Evolutionary conservation across 352 stramenopile genomes (phyloP), one percentile per base, ranked within the genome.

Genomic region (Globisporangium iwayamae): DNA sequence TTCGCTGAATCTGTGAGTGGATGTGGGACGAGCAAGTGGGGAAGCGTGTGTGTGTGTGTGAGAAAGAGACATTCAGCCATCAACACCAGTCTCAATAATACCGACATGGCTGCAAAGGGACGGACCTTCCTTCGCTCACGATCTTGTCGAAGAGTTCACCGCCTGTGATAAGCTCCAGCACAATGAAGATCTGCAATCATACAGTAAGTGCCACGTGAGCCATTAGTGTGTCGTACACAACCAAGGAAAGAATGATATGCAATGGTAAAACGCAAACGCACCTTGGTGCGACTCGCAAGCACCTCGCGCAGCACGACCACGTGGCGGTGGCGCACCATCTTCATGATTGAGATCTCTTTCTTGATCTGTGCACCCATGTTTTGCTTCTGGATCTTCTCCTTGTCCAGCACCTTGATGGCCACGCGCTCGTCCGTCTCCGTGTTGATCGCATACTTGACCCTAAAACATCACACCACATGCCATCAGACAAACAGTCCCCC

Each of bases 311-410:
- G 81, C 71, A 94, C 87, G 52, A 95, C 87, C n/a, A 95, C 83
- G 72, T 95, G 85, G 66, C 83, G 85, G 74, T 95, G 85, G 74
- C 87, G 85, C 74, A 95, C 91, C 76, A 98, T 97, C 80, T 98
- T 99, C 95, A 99, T 99, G 66, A 99, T 98, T 11, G 91, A 97
- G 67, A 99, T 99, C 83, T 99, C 97, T 74, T 98, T 98, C 78
- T 99, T 99, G 72, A 99, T 96, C 81, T 99, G 97, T 36, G 93
- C 90, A 16, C 93, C 94, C 94, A 99, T 98, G 78, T 98, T 98
- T 73, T 99, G 94, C 74, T 98, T 98, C 74, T 99, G 94, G 74
- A 99, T 98, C 78, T 98, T 98, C 59, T 98, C 90, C 81, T 99
- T 99, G 75, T 99, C 95, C 64, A 99, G 82, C 67, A 98, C 91